Percentiles rank a stretch among this genome's conserved stretches.
Conservation (phyloP, 305 asterid species). For the Rubia balearica region DNA sequence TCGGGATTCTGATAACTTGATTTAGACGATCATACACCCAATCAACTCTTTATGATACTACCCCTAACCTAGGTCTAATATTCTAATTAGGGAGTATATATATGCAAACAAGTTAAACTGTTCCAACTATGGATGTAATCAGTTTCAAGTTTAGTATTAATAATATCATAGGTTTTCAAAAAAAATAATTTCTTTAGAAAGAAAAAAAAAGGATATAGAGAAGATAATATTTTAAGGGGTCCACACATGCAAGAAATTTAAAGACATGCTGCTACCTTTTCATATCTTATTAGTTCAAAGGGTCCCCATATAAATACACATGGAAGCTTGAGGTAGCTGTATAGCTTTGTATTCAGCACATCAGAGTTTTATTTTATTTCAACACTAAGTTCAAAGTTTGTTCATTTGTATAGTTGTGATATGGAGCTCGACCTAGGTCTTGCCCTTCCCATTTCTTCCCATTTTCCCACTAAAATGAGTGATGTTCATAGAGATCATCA, state of each 20-base stretch:
- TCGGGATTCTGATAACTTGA: no score
- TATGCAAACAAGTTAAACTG: no score
- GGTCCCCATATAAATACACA: constrained; percentile 2
- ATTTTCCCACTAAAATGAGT: constrained; percentile 14
- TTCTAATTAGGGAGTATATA: no score
- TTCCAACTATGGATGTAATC: no score
- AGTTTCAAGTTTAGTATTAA: no score
- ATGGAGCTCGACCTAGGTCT: constrained; percentile 68
- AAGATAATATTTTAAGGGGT: background rate
- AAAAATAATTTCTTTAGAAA: background rate
- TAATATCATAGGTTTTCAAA: no score
- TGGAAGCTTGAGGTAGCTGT: background rate
- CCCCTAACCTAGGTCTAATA: no score
- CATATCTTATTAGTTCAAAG: constrained; percentile 2
- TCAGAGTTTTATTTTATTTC: background rate
- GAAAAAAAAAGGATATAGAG: background rate
- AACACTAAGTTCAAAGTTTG: background rate
- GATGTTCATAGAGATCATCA: background rate
- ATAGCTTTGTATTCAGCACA: background rate
- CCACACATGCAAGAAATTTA: background rate
- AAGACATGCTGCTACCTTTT: background rate
- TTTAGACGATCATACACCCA: no score
- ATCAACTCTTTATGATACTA: no score
- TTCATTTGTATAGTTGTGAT: background rate
- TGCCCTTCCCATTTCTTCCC: constrained; percentile 36